These are phyloP conservation scores for Cladosporium cucumerinum DNA, from an alignment of 2,329 filamentous ascomycete species.

Conservation along the genomic window DNA sequence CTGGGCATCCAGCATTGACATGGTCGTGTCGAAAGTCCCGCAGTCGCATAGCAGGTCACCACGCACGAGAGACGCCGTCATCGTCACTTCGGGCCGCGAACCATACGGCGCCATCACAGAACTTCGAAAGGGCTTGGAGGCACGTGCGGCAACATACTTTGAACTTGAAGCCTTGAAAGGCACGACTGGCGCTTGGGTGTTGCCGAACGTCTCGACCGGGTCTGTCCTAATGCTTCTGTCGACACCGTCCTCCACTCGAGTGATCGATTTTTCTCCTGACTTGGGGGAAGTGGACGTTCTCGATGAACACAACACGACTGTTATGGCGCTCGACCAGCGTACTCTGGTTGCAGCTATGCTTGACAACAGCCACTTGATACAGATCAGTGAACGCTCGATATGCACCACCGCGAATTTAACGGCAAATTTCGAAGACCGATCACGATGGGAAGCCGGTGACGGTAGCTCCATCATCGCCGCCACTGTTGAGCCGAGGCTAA, in stretches of 20 bases:
- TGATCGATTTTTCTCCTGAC: conserved; percentile 22
- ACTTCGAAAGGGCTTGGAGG: conserved; percentile 42
- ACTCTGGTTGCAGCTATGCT: conserved; percentile 28
- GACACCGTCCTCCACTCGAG: conserved; percentile 27
- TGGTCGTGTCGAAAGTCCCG: conserved; percentile 34
- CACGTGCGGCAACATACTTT: conserved; percentile 28
- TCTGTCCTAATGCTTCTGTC: conserved; percentile 39
- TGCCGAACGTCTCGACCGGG: conserved; percentile 32
- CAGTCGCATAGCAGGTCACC: conserved; percentile 21
- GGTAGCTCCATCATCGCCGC: conserved; percentile 26
- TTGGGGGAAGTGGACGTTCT: conserved; percentile 19
- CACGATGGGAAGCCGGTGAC: conserved; percentile 15
- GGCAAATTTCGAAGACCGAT: conserved; percentile 30
- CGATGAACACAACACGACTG: conserved; percentile 18
- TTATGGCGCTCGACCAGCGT: conserved; percentile 25
- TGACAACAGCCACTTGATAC: conserved; percentile 25
- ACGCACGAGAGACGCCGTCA: conserved; percentile 27
- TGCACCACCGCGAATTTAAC: conserved; percentile 22
- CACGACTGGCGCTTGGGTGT: conserved; percentile 37
- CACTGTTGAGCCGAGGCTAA: conserved; percentile 19
- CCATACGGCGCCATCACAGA: conserved; percentile 46
- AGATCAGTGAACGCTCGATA: conserved; percentile 28
- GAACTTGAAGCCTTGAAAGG: conserved; percentile 28
- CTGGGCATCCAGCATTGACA: conserved; percentile 54
- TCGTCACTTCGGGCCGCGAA: conserved; percentile 43